Evolutionary conservation across 345 rosid species (phyloP).

Genomic region (Gossypium ekmanianum): DNA sequence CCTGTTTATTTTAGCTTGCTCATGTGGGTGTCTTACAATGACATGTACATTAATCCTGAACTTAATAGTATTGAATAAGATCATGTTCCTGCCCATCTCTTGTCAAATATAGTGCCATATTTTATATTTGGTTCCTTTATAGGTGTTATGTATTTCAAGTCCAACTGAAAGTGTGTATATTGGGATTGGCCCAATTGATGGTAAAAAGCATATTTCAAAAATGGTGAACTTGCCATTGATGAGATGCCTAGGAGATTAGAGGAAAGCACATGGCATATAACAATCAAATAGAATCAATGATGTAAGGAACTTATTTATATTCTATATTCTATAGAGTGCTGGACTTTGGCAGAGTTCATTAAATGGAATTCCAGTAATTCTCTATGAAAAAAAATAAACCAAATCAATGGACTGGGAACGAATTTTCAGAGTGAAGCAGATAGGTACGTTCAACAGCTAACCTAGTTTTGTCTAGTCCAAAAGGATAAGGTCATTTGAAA

Average conservation of each 20-base stretch:
- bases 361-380: no score
- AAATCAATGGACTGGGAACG: no score
- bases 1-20: neutral
- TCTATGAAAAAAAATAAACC: no score
- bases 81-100: neutral
- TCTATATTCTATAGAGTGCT: neutral
- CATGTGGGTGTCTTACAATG: neutral
- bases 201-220: neutral
- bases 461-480: no score
- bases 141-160: no score
- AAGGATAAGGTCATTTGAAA: no score
- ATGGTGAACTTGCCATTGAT: neutral
- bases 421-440: no score
- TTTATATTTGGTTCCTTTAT: no score
- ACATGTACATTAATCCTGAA: neutral
- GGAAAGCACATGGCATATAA: neutral
- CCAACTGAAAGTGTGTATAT: no score
- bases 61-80: neutral
- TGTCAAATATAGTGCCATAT: no score
- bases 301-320: neutral
- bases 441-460: no score
- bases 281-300: neutral
- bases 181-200: no score
- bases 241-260: neutral
- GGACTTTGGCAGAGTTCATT: neutral